Evolutionary conservation across 2,329 filamentous ascomycete species (phyloP), one percentile per base, ranked within the genome.

Genomic region (Stachybotrys chlorohalonatus): DNA sequence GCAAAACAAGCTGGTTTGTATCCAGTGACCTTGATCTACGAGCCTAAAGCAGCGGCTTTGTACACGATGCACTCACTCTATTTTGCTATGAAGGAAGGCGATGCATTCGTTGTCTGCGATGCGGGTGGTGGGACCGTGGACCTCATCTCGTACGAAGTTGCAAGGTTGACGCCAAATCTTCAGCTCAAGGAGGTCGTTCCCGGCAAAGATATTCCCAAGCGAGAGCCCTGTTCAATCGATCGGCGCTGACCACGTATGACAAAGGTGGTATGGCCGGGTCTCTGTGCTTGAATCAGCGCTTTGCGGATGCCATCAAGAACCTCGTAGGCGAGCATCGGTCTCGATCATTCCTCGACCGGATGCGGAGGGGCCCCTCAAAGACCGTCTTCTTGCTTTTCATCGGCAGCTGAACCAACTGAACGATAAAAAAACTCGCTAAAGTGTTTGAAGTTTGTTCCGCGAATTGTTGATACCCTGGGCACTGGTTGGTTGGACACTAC

Each of bases 121-220:
- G 62, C 63, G 1, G 63, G 63, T 2, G 63, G 63, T 1, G 63
- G 63, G 13, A 65, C 63, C 0, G 63, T 65, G 0, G 66, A 72
- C 9, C 54, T 70, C 16, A 67, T 71, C 24, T 67, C 60, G 7
- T 71, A 72, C 46, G 54, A 64, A 31, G 54, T 68, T 11, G 54
- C 55, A 57, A n/a, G 60, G 57, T 36, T 65, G 1, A 32, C 46
- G 4, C 64, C 64, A 1, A 56, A 6, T 3, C 55, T 65, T 0
- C 17, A 60, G n/a, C 24, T 64, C 0, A 62, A 56, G 9, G 63
- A 66, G 51, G 16, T 65, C 0, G 60, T 66, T 9, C 61, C 60
- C 0, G 62, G 64, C 5, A 59, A 53, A 52, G 63, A 63, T 61
- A 55, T 24, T 52, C n/a, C n/a, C 6, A 13, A 7, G 6, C n/a